Evolutionary conservation across 768 basidiomycete genomes (phyloP).

Genomic region (Gelatoporia subvermispora): DNA sequence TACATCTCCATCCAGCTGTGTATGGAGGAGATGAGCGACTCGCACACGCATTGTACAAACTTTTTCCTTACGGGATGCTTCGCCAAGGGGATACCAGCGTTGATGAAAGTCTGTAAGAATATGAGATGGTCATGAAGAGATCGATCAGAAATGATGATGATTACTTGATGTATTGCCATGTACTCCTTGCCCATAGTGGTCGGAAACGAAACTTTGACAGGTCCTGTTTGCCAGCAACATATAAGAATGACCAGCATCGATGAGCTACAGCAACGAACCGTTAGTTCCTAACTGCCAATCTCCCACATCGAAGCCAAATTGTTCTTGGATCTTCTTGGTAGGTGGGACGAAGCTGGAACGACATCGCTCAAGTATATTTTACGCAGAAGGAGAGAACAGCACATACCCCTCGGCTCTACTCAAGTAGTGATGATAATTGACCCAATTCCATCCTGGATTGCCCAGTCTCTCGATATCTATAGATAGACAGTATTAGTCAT

Average conservation of each 20-base stretch:
- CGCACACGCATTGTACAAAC: not conserved
- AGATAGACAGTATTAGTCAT: too few relatives aligned
- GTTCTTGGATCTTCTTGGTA: conserved; percentile 2
- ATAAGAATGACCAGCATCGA: too few relatives aligned
- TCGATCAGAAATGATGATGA: too few relatives aligned
- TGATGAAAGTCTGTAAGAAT: conserved; percentile 11
- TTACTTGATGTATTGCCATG: conserved; percentile 14
- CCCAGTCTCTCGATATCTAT: not conserved
- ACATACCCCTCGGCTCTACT: too few relatives aligned
- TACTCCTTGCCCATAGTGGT: conserved; percentile 10
- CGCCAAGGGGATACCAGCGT: conserved; percentile 11
- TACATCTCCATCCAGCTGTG: conserved; percentile 18
- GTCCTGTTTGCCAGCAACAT: conserved; percentile 14
- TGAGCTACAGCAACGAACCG: too few relatives aligned
- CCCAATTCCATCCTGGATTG: too few relatives aligned
- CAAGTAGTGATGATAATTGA: too few relatives aligned
- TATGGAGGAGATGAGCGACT: too few relatives aligned
- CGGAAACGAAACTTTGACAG: conserved; percentile 13
- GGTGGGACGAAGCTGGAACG: conserved; percentile 13
- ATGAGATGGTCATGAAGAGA: not conserved
- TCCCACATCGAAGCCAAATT: conserved; percentile 14
- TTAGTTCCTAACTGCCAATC: conserved; percentile 6
- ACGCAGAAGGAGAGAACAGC: too few relatives aligned
- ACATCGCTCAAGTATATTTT: too few relatives aligned
- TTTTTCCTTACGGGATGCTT: conserved; percentile 8